phyloP scores from a whole-genome alignment of 78 protist species.

The Pelomyxa schiedti region DNA sequence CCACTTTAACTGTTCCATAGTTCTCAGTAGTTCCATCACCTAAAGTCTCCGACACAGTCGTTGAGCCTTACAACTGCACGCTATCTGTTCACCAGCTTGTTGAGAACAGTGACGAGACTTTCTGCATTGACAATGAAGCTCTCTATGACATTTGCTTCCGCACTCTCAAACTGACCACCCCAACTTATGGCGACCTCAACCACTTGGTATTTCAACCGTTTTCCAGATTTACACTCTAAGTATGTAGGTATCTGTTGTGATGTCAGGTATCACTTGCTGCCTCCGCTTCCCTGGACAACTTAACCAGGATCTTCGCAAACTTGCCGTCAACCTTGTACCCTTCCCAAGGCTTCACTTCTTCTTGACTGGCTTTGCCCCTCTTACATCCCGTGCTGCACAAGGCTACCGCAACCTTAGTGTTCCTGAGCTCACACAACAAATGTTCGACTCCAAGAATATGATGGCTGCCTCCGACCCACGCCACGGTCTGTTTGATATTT shows the following conservation, averaged over 20 bases:
- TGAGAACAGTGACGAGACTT: conserved; percentile 80
- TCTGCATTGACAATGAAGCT: conserved; percentile 90
- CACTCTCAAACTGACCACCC: conserved; percentile 71
- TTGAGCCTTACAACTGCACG: conserved; percentile 92
- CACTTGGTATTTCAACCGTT: conserved; percentile 88
- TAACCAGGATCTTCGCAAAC: conserved; percentile 88
- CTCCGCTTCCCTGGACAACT: conserved; percentile 91
- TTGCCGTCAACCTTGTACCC: conserved; percentile 93
- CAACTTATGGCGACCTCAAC: conserved; percentile 88
- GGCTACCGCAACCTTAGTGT: conserved; percentile 77
- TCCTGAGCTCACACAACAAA: conserved; percentile 92
- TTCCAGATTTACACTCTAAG: conserved; percentile 80
- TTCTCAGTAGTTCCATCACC: conserved; percentile 90
- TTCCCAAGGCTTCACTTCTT: conserved; percentile 96
- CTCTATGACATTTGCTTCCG: conserved; percentile 85
- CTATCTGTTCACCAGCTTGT: conserved; percentile 85
- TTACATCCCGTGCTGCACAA: conserved; percentile 63
- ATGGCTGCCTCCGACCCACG: conserved; percentile 94
- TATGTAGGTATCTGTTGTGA: conserved; percentile 75
- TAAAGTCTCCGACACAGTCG: conserved; percentile 87
- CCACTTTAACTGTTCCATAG: conserved; percentile 72
- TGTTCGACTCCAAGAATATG: conserved; percentile 92
- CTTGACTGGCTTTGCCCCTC: conserved; percentile 87
- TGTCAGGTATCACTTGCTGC: conserved; percentile 84
- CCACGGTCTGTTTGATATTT: conserved; percentile 76